phyloP scores from a whole-genome alignment of 2,329 filamentous ascomycete species.

The Myriosclerotinia curreyana region DNA sequence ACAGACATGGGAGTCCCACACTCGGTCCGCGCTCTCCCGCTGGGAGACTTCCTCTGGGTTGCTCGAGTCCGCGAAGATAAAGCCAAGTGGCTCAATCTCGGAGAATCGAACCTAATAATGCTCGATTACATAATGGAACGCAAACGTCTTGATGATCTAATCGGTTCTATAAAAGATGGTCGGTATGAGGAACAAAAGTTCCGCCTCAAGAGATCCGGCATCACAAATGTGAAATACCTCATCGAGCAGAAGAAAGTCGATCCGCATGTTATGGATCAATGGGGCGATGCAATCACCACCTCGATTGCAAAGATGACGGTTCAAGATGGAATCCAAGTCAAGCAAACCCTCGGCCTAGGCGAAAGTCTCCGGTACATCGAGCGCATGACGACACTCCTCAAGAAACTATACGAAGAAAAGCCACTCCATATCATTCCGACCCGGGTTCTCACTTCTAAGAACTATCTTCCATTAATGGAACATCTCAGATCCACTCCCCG shows the following conservation, averaged over 20 bases:
- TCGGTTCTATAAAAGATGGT: slow-evolving; percentile 78
- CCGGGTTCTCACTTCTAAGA: slow-evolving; percentile 56
- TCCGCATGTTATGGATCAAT: slow-evolving; percentile 51
- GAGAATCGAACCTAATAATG: slow-evolving; percentile 67
- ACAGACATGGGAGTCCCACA: slow-evolving; percentile 51
- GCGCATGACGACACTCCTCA: slow-evolving; percentile 66
- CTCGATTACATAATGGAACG: slow-evolving; percentile 79
- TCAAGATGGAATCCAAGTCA: slow-evolving; percentile 75
- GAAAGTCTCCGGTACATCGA: slow-evolving; percentile 75
- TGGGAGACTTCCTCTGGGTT: slow-evolving; percentile 78
- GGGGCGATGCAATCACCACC: slow-evolving; percentile 69
- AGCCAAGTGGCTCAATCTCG: slow-evolving; percentile 48
- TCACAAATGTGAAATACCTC: slow-evolving; percentile 75
- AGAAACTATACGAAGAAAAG: slow-evolving; percentile 59
- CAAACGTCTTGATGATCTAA: slow-evolving; percentile 75
- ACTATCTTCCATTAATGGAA: slow-evolving; percentile 63
- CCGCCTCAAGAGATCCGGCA: slow-evolving; percentile 66
- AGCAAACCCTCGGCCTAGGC: slow-evolving; percentile 71
- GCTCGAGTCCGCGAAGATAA: slow-evolving; percentile 60
- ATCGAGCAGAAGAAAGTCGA: slow-evolving; percentile 70
- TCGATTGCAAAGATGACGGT: slow-evolving; percentile 76
- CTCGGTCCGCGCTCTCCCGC: slow-evolving; percentile 60
- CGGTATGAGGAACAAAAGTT: slow-evolving; percentile 85
- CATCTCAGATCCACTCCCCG: slow-evolving; percentile 55
- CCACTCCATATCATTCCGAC: slow-evolving; percentile 64